Conservation (phyloP, 345 rosid species). For the Turritis glabra region DNA sequence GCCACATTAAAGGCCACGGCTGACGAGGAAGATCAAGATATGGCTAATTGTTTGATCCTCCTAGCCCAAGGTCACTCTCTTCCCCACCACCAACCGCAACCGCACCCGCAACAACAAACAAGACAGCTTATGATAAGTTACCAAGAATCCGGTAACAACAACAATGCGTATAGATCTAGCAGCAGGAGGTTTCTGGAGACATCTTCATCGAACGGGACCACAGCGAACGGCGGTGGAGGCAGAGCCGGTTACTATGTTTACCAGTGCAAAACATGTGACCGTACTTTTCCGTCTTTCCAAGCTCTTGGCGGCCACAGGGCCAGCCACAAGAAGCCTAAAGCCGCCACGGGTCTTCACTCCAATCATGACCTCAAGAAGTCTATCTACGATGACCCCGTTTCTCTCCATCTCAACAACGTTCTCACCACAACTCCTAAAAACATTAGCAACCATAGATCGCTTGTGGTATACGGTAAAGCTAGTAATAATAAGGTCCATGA, state of each 20-base stretch:
- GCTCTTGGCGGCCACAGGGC: slow-evolving; percentile 99
- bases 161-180: slow-evolving; percentile 46
- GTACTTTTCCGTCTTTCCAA: slow-evolving; percentile 89
- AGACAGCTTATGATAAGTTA: slow-evolving; percentile 29
- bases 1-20: slow-evolving; percentile 42
- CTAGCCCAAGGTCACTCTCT: slow-evolving; percentile 70
- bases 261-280: slow-evolving; percentile 89
- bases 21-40: slow-evolving; percentile 80
- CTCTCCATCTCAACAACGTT: slow-evolving; percentile 58
- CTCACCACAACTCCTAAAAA: slow-evolving; percentile 25
- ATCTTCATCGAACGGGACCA: slow-evolving; percentile 39
- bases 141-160: slow-evolving; percentile 25
- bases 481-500: slow-evolving; percentile 66
- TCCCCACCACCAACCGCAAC: slow-evolving; percentile 16
- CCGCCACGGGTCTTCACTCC: slow-evolving; percentile 18
- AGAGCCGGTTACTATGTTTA: slow-evolving; percentile 79
- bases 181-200: slow-evolving; percentile 72
- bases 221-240: slow-evolving; percentile 42
- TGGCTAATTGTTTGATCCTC: slow-evolving; percentile 93
- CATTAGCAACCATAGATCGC: slow-evolving; percentile 35
- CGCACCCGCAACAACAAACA: slow-evolving; percentile 29
- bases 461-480: slow-evolving; percentile 24
- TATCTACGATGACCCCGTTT: slow-evolving; percentile 49
- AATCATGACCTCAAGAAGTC: slow-evolving; percentile 42
- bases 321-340: slow-evolving; percentile 88